These are phyloP conservation scores for Austroboletus eburneus DNA, from an alignment of 768 basidiomycete genomes.

Conservation along the genomic window DNA sequence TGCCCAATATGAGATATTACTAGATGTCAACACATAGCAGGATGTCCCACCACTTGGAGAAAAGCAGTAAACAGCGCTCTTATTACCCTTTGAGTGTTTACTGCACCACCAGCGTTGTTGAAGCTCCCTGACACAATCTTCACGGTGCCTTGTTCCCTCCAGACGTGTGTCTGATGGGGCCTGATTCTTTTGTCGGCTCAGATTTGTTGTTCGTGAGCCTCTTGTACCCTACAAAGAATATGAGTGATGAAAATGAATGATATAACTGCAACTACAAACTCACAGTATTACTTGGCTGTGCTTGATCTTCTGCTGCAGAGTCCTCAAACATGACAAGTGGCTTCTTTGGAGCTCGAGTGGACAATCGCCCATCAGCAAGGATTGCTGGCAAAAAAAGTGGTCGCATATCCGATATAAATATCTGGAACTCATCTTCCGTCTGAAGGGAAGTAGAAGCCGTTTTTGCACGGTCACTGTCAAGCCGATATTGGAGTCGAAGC, in stretches of 20 bases:
- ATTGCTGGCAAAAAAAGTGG: not conserved
- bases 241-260: not conserved
- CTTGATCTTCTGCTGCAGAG: not conserved
- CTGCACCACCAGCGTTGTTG: not conserved
- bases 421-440: not conserved
- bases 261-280: not conserved
- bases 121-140: not conserved
- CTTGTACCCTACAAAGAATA: not conserved
- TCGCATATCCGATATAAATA: not conserved
- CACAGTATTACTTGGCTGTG: not conserved
- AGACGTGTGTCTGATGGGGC: not conserved
- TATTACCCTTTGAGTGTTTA: not conserved
- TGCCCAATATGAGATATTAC: not conserved
- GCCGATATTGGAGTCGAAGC: not conserved
- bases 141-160: not conserved
- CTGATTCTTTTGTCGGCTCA: not conserved
- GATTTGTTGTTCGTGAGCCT: not conserved
- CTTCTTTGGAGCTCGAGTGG: not conserved
- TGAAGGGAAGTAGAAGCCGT: not conserved
- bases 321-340: not conserved
- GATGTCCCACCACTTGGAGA: not conserved
- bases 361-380: not conserved
- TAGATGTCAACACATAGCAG: not conserved
- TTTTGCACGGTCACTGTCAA: not conserved
- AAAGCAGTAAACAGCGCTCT: not conserved